phyloP scores from a whole-genome alignment of 495 filamentous ascomycete species.

The Xylaria nigripes region DNA sequence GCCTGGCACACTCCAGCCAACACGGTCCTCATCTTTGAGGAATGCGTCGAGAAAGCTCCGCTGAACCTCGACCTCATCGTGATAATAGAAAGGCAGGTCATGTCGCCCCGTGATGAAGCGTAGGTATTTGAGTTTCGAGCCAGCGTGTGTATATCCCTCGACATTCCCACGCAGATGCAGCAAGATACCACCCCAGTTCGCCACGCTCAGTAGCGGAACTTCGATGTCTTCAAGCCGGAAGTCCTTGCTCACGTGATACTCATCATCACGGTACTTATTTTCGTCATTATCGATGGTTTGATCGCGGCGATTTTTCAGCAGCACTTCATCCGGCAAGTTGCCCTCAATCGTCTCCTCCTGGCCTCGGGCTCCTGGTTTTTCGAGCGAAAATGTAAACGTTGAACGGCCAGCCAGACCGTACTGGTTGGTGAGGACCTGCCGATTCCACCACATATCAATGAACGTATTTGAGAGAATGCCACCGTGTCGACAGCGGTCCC shows the following conservation, averaged over 20 bases:
- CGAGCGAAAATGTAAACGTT: constrained; percentile 23
- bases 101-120: constrained; percentile 61
- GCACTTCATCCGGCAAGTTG: constrained; percentile 45
- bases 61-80: constrained; percentile 56
- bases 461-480: constrained; percentile 57
- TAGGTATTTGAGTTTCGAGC: constrained; percentile 55
- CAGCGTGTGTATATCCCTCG: constrained; percentile 51
- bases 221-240: constrained; percentile 55
- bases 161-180: constrained; percentile 59
- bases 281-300: constrained; percentile 51
- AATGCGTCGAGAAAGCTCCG: constrained; percentile 60
- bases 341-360: constrained; percentile 49
- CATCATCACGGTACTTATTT: constrained; percentile 49
- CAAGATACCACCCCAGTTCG: constrained; percentile 59
- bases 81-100: constrained; percentile 64
- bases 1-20: constrained; percentile 48
- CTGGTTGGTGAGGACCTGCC: constrained; percentile 56
- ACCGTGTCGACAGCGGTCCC: constrained; percentile 55
- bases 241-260: constrained; percentile 54
- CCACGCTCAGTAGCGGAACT: constrained; percentile 53
- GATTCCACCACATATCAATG: constrained; percentile 58
- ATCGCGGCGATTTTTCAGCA: constrained; percentile 45
- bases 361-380: constrained; percentile 33
- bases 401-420: constrained; percentile 41
- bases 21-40: constrained; percentile 52